Base-by-base conservation (phyloP, 208 protist species). In the Lotmaria passim region DNA sequence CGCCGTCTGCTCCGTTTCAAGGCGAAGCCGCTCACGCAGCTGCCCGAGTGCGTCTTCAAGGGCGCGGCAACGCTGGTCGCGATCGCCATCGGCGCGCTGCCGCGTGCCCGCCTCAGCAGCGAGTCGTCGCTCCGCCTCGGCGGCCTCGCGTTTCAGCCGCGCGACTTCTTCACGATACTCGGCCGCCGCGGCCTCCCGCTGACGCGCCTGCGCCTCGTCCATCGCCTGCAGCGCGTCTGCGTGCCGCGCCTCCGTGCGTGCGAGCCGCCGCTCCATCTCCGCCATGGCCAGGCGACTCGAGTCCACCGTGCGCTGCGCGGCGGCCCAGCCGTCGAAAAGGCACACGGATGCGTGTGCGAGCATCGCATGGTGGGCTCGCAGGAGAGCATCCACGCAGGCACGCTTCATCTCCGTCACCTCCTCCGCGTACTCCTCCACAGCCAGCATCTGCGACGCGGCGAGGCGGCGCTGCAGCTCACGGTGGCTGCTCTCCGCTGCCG, bases 351-450 rank as follows among this genome's bases (percentile, higher is more conserved):
- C 63, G 26, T 72, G 61, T 8, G 60, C 24, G 21, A 82, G 21
- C 3, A 69, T 11, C 17, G 50, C 56, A 57, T 60, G 62, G 69
- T 82, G 71, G 19, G 53, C 41, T 0, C 39, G 24, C 15, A 70
- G 21, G 4, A 78, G 30, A 3, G 60, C 17, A 0, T 73, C 68
- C 1, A 48, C 46, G 44, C 63, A 26, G 2, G 48, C 58, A 0
- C 60, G 51, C 76, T 86, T 79, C 34, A 69, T 66, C 8, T 73
- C 70, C 12, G 76, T 41, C 53, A 69, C 76, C 59, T 79, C 78
- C 51, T 75, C 76, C 5, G 68, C 75, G 53, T 75, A 86, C 10
- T 63, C 66, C 55, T 75, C 72, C 1, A 60, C 53, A 6, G 64
- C 60, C 39, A 61, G 7, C 8, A 61, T 38, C 30, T 47, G 64